Percentiles rank a stretch among this genome's conserved stretches.
Conservation (phyloP, 1,284 basidiomycete genomes). For the Neolentinus lepideus region DNA sequence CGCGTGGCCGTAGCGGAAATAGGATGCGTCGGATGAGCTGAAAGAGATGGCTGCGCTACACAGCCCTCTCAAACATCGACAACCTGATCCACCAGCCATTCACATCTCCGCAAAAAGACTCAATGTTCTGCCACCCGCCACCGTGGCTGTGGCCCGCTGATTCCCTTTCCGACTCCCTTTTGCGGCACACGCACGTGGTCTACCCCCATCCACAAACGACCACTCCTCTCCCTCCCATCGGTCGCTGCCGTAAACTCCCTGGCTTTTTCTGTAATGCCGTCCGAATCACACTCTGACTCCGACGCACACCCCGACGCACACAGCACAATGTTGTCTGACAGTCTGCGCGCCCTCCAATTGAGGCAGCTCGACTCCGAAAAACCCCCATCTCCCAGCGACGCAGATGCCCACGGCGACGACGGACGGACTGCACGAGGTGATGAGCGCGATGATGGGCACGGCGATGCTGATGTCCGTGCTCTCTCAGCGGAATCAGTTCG, state of each 20-base stretch:
- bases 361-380: constrained; percentile 6
- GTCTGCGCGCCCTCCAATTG: constrained; percentile 22
- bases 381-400: constrained; percentile 7
- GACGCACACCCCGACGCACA: constrained; percentile 7
- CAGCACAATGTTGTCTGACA: constrained; percentile 19
- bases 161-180: background rate
- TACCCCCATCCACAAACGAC: background rate
- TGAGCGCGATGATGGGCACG: background rate
- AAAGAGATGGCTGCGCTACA: background rate
- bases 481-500: constrained; percentile 10
- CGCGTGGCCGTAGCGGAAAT: background rate
- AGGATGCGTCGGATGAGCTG: constrained; percentile 1
- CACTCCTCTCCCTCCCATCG: background rate
- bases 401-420: constrained; percentile 11
- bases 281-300: constrained; percentile 3
- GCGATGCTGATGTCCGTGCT: background rate
- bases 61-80: background rate
- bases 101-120: background rate
- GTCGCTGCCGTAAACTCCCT: background rate
- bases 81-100: background rate
- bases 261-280: constrained; percentile 13
- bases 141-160: background rate
- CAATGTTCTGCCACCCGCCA: background rate
- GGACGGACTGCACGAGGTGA: constrained; percentile 11
- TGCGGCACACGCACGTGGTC: background rate